Base-by-base conservation (phyloP, 176 grass and related monocot genomes). In the Oryza australiensis region DNA sequence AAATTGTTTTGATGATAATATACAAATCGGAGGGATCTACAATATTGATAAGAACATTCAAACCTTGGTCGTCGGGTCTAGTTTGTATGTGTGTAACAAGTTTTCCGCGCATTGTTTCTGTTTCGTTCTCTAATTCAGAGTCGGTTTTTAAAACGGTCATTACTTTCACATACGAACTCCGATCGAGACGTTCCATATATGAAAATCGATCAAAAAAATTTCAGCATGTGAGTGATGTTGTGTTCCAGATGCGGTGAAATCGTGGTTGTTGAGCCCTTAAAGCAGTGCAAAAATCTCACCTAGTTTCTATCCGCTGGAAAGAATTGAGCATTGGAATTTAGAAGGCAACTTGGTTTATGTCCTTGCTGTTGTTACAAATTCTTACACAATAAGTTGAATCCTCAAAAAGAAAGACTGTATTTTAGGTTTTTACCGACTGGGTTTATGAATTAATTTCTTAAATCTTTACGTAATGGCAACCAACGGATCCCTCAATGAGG, bases 391-490 rank as follows among this genome's bases (percentile, higher is more conserved):
- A 78, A 66, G 62, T 18, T 6, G 14, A 7, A 0, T 65, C 4
- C 38, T 42, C 38, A n/a, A 22, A 40, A 41, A 49, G 15, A 49
- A 64, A 23, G 28, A 27, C 8, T 42, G 23, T 42, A 29, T 22
- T 7, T 13, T 26, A 70, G 35, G 68, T 18, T 75, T 34, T 34
- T 23, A 11, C 32, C 6, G 18, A 23, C 55, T 75, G 16, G 62
- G 4, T 78, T 30, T 30, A 16, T 71, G 12, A 29, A 5, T 22
- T 46, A 78, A 32, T 66, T 30, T 66, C 40, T 32, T n/a, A 48
- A 32, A 3, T 5, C 27, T 66, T 66, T 49, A 79, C 41, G 41
- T 49, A 67, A 66, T 79, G 63, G 63, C 9, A 79, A 66, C 62
- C 1, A 49, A 8, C 9, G 63, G 43, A 67, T 49, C 41, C 16